Base-by-base conservation (phyloP, 2,329 filamentous ascomycete genomes). In the Beauveria medogensis region DNA sequence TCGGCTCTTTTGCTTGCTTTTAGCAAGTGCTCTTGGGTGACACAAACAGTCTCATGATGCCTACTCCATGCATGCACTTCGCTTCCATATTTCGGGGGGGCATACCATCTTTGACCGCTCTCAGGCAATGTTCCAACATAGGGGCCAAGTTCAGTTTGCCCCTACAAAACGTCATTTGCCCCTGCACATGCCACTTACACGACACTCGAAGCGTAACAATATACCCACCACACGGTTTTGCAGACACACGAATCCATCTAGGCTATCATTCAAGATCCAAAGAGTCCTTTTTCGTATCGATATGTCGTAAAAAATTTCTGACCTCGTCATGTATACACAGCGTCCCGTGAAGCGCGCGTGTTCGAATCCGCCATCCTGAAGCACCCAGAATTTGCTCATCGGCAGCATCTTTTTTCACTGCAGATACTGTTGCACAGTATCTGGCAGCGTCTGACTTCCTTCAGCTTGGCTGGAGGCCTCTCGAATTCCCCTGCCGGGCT, bases 401-500 rank as follows among this genome's bases (percentile, higher is more conserved):
- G 44, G 68, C 81, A 83, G 66, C 82, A 85, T 63, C 77, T 80
- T 64, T 84, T 68, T 37, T 75, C 75, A 63, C 79, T 77, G 61
- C 82, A 85, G 10, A 77, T 63, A 16, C 73, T 76, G 16, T 80
- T 77, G 66, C 82, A 85, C 46, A 77, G 72, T 44, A 84, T 72
- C 65, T 80, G 79, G 66, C 83, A 85, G 47, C 62, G 50, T 30
- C 64, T 73, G 72, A 59, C n/a, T 26, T 44, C 40, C 18, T 54
- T 53, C 61, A 66, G 63, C 65, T 67, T 56, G 62, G 62, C 60
- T 62, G 57, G 41, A 16, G 24, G 48, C 24, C 40, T 46, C 40
- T 59, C 37, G 5, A 2, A 2, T 14, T 4, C 22, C 30, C 7
- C 24, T 14, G 20, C 20, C 26, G 40, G 37, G 20, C n/a, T 40